Percentiles rank a stretch among this genome's conserved stretches.
Conservation (phyloP, 2,329 filamentous ascomycete genomes). For the Stenocarpella maydis region DNA sequence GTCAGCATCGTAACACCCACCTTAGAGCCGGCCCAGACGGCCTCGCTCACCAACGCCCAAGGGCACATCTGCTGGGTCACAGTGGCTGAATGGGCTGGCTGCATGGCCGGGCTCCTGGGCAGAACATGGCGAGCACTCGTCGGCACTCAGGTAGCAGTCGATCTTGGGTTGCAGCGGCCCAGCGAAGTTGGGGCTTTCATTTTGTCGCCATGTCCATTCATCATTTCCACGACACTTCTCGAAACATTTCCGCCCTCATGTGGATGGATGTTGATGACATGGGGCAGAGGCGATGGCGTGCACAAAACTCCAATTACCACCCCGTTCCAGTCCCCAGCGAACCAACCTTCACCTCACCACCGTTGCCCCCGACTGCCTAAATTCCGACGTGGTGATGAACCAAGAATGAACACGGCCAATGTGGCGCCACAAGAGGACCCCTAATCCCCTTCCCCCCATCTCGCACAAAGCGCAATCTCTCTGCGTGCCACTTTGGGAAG, state of each 20-base stretch:
- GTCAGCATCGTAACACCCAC: background rate
- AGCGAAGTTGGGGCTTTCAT: constrained; percentile 20
- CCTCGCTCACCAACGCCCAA: background rate
- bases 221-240: constrained; percentile 17
- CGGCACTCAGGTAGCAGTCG: constrained; percentile 6
- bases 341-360: background rate
- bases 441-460: constrained; percentile 23
- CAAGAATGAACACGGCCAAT: constrained; percentile 19
- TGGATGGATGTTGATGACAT: background rate
- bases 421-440: constrained; percentile 28
- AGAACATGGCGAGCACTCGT: background rate
- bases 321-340: constrained; percentile 6
- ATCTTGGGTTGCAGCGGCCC: constrained; percentile 23
- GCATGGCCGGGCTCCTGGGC: too few species aligned
- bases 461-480: constrained; percentile 15
- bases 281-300: too few species aligned
- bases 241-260: background rate
- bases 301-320: too few species aligned
- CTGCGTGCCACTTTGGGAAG: constrained; percentile 21
- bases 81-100: too few species aligned
- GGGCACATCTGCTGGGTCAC: constrained; percentile 3
- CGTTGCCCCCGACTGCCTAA: constrained; percentile 16
- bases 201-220: constrained; percentile 21
- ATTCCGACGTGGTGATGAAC: constrained; percentile 12
- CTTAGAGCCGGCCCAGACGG: background rate